Conservation (phyloP, 805 yeast genomes). For the Pichia paraexigua region DNA sequence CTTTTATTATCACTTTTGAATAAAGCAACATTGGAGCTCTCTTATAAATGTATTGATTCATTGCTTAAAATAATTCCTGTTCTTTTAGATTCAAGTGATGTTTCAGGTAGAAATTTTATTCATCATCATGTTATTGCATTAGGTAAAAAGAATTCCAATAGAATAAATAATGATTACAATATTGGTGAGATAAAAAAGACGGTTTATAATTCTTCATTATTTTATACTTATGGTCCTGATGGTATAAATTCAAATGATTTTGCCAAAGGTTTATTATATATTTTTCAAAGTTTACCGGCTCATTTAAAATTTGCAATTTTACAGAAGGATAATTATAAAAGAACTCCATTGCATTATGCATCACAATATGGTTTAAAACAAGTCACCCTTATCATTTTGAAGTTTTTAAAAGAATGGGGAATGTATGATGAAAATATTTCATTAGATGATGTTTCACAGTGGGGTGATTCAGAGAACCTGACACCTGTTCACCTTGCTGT, state of each 20-base stretch:
- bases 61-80: slow-evolving; percentile 44
- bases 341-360: slow-evolving; percentile 88
- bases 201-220: slow-evolving; percentile 34
- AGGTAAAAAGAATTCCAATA: slow-evolving; percentile 51
- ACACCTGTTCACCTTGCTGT: slow-evolving; percentile 83
- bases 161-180: slow-evolving; percentile 13
- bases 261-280: slow-evolving; percentile 49
- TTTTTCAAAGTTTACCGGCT: slow-evolving; percentile 49
- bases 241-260: slow-evolving; percentile 53
- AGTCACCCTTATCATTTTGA: slow-evolving; percentile 50
- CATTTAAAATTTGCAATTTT: slow-evolving; percentile 47
- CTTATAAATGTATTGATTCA: slow-evolving; percentile 50
- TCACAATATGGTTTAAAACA: slow-evolving; percentile 76
- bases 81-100: slow-evolving; percentile 58
- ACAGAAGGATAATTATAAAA: slow-evolving; percentile 63
- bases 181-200: slow-evolving; percentile 8
- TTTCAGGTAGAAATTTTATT: slow-evolving; percentile 74
- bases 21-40: slow-evolving; percentile 50
- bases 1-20: slow-evolving; percentile 53
- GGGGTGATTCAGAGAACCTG: slow-evolving; percentile 75
- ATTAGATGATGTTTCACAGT: slow-evolving; percentile 45
- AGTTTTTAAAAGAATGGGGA: slow-evolving; percentile 50
- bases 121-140: slow-evolving; percentile 76
- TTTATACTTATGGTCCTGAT: slow-evolving; percentile 53
- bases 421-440: slow-evolving; percentile 42